A percentile compares a stretch with the other conserved stretches of the same genome.
Conservation (phyloP, 2,329 filamentous ascomycete genomes). For the Exophiala calicioides region DNA sequence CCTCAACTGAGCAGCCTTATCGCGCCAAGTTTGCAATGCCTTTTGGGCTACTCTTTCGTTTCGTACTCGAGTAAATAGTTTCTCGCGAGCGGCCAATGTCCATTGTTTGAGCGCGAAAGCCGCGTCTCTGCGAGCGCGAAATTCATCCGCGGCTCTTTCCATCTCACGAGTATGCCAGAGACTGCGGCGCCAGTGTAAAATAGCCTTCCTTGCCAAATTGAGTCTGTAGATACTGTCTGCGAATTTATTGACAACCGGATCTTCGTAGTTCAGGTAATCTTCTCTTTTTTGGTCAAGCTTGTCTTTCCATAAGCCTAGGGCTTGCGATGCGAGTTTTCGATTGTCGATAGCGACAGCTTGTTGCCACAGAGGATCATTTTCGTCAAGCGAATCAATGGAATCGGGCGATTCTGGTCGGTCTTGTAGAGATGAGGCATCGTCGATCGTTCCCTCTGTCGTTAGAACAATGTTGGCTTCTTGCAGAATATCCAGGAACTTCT, state of each 20-base stretch:
- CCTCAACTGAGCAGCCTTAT: conserved; percentile 11
- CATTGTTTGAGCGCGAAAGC: conserved; percentile 12
- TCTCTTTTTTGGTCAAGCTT: conserved; percentile 14
- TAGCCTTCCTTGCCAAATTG: conserved; percentile 16
- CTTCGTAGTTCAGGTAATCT: conserved; percentile 15
- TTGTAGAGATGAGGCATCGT: not conserved
- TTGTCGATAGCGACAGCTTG: conserved; percentile 25
- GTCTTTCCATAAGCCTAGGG: conserved; percentile 18
- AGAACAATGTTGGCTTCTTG: conserved; percentile 23
- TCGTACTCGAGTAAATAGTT: conserved; percentile 16
- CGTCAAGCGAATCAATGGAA: conserved; percentile 16
- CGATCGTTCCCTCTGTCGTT: conserved; percentile 15
- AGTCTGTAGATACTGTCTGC: conserved; percentile 14
- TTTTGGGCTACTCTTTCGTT: conserved; percentile 11
- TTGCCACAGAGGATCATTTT: conserved; percentile 21
- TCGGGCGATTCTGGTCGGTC: conserved; percentile 4
- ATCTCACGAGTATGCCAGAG: conserved; percentile 10
- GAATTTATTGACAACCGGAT: conserved; percentile 12
- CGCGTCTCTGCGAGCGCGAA: conserved; percentile 14
- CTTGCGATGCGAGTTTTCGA: conserved; percentile 20
- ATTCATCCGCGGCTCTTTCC: conserved; percentile 16
- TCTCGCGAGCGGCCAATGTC: conserved; percentile 23
- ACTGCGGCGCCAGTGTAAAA: conserved; percentile 17
- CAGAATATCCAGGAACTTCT: conserved; percentile 25
- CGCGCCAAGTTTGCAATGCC: conserved; percentile 15